Evolutionary conservation across 352 stramenopile genomes (phyloP), one percentile per base, ranked within the genome.

Genomic region (Phytophthora melonis): DNA sequence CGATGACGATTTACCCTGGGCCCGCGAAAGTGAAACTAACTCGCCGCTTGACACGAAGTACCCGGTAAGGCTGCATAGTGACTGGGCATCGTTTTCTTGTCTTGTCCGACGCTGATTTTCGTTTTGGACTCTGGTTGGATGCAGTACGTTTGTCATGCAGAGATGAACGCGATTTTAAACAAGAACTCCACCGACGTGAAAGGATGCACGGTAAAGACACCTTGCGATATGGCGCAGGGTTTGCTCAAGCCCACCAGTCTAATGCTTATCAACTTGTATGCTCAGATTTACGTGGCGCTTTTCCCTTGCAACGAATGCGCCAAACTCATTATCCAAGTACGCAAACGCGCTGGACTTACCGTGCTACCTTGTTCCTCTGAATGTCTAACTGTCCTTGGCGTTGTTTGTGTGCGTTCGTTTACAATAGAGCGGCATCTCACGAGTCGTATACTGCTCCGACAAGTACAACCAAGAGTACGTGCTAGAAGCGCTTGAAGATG

Each of bases 81-180:
- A 41, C 8, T 41, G 8, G 13, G 19, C 8, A 6, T 49, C 4
- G 41, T 52, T 13, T 25, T 55, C 0, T 53, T 13, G 41, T 49
- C 41, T 49, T 1, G 3, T 16, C 41, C 2, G 41, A 41, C 16
- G 41, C 41, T 49, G 19, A 49, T 6, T 45, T 13, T 45, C 13
- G 27, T 41, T 21, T 62, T 61, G 19, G 27, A 56, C 47, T 65
- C 21, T 23, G 59, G 9, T 11, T 53, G 19, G 43, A 18, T 19
- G 23, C 61, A 98, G 81, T 99, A 99, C 80, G 98, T 99, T 23
- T 99, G 96, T 60, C 98, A 99, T 74, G 98, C 98, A 19, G 98
- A 99, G 85, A 98, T 99, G 85, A 99, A 99, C 83, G 98, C 98
- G 6, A 99, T 99, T 78, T 76, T 99, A 58, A 99, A 99, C 82